These are phyloP conservation scores for Cladobotryum protrusum DNA, from an alignment of 2,329 filamentous ascomycete genomes.

Conservation along the genomic window DNA sequence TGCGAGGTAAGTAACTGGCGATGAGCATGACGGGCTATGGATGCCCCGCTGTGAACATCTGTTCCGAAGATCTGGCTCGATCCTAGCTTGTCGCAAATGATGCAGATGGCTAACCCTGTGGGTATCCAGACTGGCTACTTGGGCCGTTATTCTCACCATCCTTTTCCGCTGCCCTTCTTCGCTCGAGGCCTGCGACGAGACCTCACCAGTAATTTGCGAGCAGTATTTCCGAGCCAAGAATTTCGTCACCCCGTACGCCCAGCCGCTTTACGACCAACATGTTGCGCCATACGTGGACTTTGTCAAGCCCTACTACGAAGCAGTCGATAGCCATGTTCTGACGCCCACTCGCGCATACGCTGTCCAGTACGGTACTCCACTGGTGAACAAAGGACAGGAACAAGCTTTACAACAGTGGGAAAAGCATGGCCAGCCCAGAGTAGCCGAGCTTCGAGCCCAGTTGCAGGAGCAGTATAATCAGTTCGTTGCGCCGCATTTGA, in stretches of 20 bases:
- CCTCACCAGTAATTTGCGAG: slow-evolving; percentile 73
- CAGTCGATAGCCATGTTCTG: slow-evolving; percentile 57
- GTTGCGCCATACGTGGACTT: slow-evolving; percentile 75
- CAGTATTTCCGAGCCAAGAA: slow-evolving; percentile 67
- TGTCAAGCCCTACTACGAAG: slow-evolving; percentile 67
- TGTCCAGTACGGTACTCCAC: slow-evolving; percentile 69
- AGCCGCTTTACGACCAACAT: slow-evolving; percentile 82
- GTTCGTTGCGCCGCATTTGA: slow-evolving; percentile 66
- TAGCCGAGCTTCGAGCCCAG: slow-evolving; percentile 57
- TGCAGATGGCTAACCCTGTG: background rate
- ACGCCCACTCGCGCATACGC: slow-evolving; percentile 61
- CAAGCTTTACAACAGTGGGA: slow-evolving; percentile 71
- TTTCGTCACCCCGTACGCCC: slow-evolving; percentile 63
- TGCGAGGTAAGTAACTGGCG: slow-evolving; percentile 43
- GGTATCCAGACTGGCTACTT: slow-evolving; percentile 61
- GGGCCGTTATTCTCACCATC: slow-evolving; percentile 78
- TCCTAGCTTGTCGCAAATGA: background rate
- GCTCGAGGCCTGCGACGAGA: slow-evolving; percentile 58
- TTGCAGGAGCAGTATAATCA: slow-evolving; percentile 62
- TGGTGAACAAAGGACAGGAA: slow-evolving; percentile 59
- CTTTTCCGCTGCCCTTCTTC: slow-evolving; percentile 76
- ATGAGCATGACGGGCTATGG: no score
- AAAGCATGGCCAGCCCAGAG: slow-evolving; percentile 66
- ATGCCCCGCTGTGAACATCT: background rate
- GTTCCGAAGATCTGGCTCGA: background rate